phyloP scores from a whole-genome alignment of 495 filamentous ascomycete genomes.

The Hypomontagnella submonticulosa region DNA sequence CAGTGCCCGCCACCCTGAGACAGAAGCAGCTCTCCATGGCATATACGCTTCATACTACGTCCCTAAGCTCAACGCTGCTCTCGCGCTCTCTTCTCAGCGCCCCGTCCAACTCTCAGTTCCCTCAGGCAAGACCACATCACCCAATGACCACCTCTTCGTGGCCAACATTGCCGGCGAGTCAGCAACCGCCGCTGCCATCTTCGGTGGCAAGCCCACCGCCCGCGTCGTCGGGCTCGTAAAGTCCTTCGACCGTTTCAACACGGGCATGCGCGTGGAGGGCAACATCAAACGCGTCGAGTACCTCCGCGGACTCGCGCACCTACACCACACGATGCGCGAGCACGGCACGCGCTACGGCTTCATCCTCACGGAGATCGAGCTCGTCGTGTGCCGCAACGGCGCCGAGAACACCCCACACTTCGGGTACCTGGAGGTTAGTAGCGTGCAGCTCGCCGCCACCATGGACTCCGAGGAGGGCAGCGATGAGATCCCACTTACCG shows the following conservation, averaged over 20 bases:
- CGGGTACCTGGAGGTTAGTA: conserved; percentile 81
- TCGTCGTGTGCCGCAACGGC: conserved; percentile 86
- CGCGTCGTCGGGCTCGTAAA: conserved; percentile 89
- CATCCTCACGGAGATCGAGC: conserved; percentile 94
- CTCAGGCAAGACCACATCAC: conserved; percentile 60
- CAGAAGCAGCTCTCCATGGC: conserved; percentile 73
- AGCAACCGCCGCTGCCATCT: conserved; percentile 64
- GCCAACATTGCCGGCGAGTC: conserved; percentile 66
- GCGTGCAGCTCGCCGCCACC: conserved; percentile 62
- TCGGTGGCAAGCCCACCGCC: conserved; percentile 75
- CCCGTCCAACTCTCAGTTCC: conserved; percentile 69
- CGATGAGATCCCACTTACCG: conserved; percentile 65
- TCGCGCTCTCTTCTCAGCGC: conserved; percentile 72
- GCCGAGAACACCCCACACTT: conserved; percentile 80
- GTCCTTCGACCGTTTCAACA: conserved; percentile 92
- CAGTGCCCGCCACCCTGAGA: conserved; percentile 73
- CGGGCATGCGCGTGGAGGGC: conserved; percentile 85
- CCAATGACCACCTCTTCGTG: conserved; percentile 70
- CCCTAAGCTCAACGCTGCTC: conserved; percentile 80
- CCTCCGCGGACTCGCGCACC: conserved; percentile 80
- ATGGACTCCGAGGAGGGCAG: conserved; percentile 45
- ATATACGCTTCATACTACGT: conserved; percentile 78
- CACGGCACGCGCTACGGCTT: conserved; percentile 93
- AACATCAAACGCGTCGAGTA: conserved; percentile 85
- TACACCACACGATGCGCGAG: conserved; percentile 91